Percentiles rank a stretch among this genome's conserved stretches.
phyloP scores from a whole-genome alignment of 257 asterid species.

The Primulina huaijiensis region DNA sequence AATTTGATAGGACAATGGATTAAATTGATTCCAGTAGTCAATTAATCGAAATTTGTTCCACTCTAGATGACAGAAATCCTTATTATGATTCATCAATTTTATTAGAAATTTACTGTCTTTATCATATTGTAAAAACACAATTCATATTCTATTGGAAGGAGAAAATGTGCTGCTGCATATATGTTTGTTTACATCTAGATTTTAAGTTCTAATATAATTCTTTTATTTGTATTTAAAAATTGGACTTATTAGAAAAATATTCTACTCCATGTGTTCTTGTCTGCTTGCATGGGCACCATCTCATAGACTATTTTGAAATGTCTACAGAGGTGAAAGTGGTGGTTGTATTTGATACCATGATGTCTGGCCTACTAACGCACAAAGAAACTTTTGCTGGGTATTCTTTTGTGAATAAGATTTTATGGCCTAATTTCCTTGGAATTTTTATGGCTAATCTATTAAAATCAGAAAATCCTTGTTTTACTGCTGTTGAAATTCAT shows the following conservation, averaged over 20 bases:
- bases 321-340: slow-evolving; percentile 95
- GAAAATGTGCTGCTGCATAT: background rate
- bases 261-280: background rate
- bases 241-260: background rate
- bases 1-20: background rate
- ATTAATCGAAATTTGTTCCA: background rate
- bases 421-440: slow-evolving; percentile 10
- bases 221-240: background rate
- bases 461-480: slow-evolving; percentile 7
- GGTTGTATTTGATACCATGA: slow-evolving; percentile 95
- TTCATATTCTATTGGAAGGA: background rate
- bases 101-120: slow-evolving; percentile 2
- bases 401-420: slow-evolving; percentile 24
- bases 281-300: slow-evolving; percentile 10
- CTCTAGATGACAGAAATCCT: background rate
- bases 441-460: background rate
- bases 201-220: background rate
- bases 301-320: slow-evolving; percentile 26
- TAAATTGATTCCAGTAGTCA: background rate
- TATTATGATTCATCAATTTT: background rate
- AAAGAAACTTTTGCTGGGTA: slow-evolving; percentile 88
- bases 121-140: slow-evolving; percentile 1
- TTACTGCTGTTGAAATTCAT: slow-evolving; percentile 11
- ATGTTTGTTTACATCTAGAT: background rate
- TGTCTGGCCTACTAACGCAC: slow-evolving; percentile 84